Evolutionary conservation across 1,139 yeast genomes (phyloP).

Genomic region (Debaryomyces sp.): DNA sequence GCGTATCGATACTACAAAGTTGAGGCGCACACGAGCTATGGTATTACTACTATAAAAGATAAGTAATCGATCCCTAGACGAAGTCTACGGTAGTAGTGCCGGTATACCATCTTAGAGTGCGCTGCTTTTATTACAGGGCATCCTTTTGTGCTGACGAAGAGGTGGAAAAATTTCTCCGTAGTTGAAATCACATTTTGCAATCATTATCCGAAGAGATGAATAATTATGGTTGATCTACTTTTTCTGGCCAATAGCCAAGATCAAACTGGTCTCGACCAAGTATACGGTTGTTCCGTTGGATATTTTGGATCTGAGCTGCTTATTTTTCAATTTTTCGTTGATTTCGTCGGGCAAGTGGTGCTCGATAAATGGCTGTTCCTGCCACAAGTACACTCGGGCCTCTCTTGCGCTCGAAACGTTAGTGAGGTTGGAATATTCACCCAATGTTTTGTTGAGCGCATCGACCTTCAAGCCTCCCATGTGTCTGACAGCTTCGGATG

Average conservation of each 20-base stretch:
- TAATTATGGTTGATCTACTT: not conserved
- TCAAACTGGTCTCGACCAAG: constrained; percentile 23
- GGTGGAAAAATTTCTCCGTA: not conserved
- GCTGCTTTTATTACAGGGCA: not conserved
- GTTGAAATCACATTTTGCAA: not conserved
- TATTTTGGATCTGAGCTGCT: constrained; percentile 17
- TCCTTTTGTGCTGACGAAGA: not conserved
- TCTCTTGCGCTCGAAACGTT: constrained; percentile 28
- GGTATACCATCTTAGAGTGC: not conserved
- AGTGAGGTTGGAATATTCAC: constrained; percentile 23
- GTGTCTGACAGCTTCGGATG: constrained; percentile 29
- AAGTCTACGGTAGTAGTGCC: not conserved
- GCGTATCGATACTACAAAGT: not conserved
- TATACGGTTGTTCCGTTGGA: constrained; percentile 17
- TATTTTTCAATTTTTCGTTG: constrained; percentile 18
- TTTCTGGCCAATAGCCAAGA: constrained; percentile 30
- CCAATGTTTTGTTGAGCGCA: constrained; percentile 25
- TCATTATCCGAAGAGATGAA: not conserved
- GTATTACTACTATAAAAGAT: not conserved
- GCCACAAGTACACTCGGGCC: constrained; percentile 27
- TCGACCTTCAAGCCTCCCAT: constrained; percentile 38
- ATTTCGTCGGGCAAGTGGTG: constrained; percentile 24
- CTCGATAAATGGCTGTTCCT: constrained; percentile 23
- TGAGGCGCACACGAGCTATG: constrained; percentile 2
- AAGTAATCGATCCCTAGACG: not conserved